Evolutionary conservation across 2,329 filamentous ascomycete species (phyloP), one percentile per base, ranked within the genome.

Genomic region (Aspergillus arachidicola): DNA sequence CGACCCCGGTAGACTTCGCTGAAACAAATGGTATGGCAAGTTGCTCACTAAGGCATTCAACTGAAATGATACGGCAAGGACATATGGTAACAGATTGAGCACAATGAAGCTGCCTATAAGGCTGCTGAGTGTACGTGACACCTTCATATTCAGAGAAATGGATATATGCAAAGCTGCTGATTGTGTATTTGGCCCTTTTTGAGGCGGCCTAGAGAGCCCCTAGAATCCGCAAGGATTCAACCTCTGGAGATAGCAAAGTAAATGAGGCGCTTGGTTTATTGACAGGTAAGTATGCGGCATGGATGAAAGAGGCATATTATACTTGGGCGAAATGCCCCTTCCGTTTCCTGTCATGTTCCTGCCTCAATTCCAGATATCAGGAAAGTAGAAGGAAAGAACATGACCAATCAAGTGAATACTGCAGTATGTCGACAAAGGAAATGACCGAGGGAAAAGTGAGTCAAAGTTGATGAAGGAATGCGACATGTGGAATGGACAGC

Each of bases 1-100:
- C 26, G 69, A 71, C 26, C 53, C 69, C 14, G 68, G 69, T 5
- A 71, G 43, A 50, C 69, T 70, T 38, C 69, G 61, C 34, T 48
- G 36, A 21, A 68, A 46, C 1, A 65, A 16, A 16, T 10, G 48
- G 38, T 59, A 11, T 58, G 45, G 41, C 59, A 14, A 19, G 48
- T 34, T 36, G 43, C 41, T 62, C 4, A 60, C 36, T 23, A 68
- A 51, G 1, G 50, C 56, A 10, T 64, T 55, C n/a, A 66, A 45
- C 38, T 36, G 28, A 30, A 65, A 64, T 11, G 69, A 65, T 2
- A 64, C 58, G 6, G 57, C 50, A 34, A 64, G n/a, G 14, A 57
- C 34, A 32, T 59, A 63, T 41, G 62, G 55, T 46, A 67, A 53
- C 7, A 71, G 57, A 23, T 32, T 51, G 26, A 66, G 23, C 9